phyloP scores from a whole-genome alignment of 2,329 filamentous ascomycete genomes.

The Pseudogymnoascus sp. region DNA sequence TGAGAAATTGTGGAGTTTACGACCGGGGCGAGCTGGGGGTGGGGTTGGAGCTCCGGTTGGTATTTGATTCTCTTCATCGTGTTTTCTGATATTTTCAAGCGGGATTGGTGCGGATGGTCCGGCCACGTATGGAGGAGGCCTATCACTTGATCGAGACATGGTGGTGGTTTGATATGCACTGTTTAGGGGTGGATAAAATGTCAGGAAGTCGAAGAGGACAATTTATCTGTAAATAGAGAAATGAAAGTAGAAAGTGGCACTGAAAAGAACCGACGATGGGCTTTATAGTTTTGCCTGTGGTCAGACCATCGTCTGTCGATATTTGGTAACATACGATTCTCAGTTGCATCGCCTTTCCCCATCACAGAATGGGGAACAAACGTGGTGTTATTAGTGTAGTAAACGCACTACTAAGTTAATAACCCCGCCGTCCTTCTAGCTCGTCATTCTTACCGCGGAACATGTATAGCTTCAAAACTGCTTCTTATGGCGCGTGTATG shows the following conservation, averaged over 20 bases:
- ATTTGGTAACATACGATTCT: not conserved
- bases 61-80: not conserved
- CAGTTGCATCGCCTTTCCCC: not conserved
- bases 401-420: not conserved
- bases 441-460: not conserved
- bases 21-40: not conserved
- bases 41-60: not conserved
- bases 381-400: not conserved
- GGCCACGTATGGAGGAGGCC: not conserved
- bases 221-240: not conserved
- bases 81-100: not conserved
- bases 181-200: not conserved
- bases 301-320: not conserved
- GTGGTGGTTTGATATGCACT: not conserved
- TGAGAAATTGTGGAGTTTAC: too few species aligned
- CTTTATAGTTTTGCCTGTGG: not conserved
- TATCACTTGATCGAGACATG: not conserved
- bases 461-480: not conserved
- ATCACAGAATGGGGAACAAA: not conserved
- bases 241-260: not conserved
- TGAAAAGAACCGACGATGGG: not conserved
- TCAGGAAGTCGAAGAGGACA: not conserved
- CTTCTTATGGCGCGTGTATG: not conserved
- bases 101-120: not conserved
- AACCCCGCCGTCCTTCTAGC: not conserved